Conservation (phyloP, 1,284 basidiomycete species). For the Boletus semigastroideus region DNA sequence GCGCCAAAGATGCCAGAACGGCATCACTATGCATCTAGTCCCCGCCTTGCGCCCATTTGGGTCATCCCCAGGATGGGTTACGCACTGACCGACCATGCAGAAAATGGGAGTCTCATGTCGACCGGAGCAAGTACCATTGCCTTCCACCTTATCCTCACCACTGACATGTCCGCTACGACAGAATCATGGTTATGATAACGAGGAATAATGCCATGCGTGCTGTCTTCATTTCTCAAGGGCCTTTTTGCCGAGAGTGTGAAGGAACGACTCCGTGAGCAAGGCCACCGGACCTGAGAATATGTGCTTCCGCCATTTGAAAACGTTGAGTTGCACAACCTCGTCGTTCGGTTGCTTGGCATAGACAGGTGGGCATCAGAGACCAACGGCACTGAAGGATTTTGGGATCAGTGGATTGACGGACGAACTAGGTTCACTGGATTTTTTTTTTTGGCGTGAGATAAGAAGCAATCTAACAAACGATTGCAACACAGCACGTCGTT, state of each 20-base stretch:
- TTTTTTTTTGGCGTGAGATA: neutral
- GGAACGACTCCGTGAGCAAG: constrained; percentile 19
- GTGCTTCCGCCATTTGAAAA: constrained; percentile 79
- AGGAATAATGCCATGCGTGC: constrained; percentile 76
- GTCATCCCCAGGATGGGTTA: constrained; percentile 79
- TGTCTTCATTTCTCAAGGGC: constrained; percentile 85
- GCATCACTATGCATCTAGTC: constrained; percentile 71
- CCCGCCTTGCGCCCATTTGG: constrained; percentile 83
- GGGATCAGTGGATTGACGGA: neutral
- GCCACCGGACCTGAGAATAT: constrained; percentile 46
- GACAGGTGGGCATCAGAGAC: constrained; percentile 46
- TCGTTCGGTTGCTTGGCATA: constrained; percentile 72
- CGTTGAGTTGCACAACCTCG: constrained; percentile 79
- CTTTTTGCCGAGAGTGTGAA: constrained; percentile 70
- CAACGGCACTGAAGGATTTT: no score
- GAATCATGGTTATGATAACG: constrained; percentile 84
- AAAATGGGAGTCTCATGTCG: constrained; percentile 53
- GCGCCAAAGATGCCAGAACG: constrained; percentile 65
- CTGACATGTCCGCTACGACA: constrained; percentile 27
- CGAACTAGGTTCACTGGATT: no score
- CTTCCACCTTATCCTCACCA: neutral
- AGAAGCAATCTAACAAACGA: neutral
- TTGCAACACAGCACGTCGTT: neutral
- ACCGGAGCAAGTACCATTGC: constrained; percentile 56
- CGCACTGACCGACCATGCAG: constrained; percentile 61